phyloP scores from a whole-genome alignment of 352 stramenopile genomes.

The Phytophthora citrophthora region DNA sequence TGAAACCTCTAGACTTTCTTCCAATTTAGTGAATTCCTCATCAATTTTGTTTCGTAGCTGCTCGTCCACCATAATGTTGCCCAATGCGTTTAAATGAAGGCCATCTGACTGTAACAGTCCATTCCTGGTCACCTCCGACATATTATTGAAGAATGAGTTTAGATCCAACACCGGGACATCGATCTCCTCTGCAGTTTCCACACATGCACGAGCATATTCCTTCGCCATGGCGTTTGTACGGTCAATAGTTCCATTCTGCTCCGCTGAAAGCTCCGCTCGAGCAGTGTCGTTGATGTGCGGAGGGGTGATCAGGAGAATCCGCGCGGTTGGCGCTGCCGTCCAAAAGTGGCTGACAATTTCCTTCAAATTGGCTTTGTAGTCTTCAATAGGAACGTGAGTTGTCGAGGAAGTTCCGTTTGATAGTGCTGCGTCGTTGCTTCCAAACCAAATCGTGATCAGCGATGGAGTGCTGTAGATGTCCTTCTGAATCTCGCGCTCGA shows the following conservation, averaged over 20 bases:
- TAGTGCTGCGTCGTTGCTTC: constrained; percentile 26
- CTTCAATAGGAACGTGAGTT: constrained; percentile 24
- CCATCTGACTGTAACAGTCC: constrained; percentile 43
- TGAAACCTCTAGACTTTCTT: constrained; percentile 2
- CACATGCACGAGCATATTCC: constrained; percentile 47
- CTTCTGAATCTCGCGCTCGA: constrained; percentile 25
- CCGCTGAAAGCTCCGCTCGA: constrained; percentile 23
- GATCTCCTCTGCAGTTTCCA: constrained; percentile 29
- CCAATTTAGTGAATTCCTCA: constrained; percentile 14
- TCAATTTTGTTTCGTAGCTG: constrained; percentile 39
- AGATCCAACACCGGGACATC: constrained; percentile 48
- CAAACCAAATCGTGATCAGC: constrained; percentile 35
- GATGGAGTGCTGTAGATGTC: constrained; percentile 9
- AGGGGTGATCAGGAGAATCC: constrained; percentile 53
- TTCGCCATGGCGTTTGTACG: constrained; percentile 25
- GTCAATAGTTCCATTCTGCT: constrained; percentile 33
- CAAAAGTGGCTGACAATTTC: constrained; percentile 13
- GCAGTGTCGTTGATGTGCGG: constrained; percentile 21
- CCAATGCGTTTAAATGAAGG: constrained; percentile 50
- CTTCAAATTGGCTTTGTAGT: constrained; percentile 27
- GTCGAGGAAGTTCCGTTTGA: constrained; percentile 20
- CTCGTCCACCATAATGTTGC: constrained; percentile 48
- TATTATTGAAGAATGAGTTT: constrained; percentile 52
- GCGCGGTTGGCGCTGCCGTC: constrained; percentile 18
- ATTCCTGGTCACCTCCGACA: constrained; percentile 40